Base-by-base conservation (phyloP, 164 flowering plant species). In the Macadamia tetraphylla region DNA sequence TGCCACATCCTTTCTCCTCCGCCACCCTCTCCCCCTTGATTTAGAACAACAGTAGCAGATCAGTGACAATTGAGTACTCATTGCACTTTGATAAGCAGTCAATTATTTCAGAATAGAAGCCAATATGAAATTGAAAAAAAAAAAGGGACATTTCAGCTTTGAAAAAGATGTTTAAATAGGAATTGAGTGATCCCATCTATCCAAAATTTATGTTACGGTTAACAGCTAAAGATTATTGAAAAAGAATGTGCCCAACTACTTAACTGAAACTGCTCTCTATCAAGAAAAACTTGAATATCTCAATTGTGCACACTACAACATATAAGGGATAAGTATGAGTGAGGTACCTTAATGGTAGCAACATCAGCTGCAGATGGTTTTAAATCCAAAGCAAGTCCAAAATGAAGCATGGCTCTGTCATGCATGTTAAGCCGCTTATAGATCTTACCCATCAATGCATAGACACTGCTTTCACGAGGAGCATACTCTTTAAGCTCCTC, bases 351-450 rank as follows among this genome's bases (percentile, higher is more conserved):
- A 53, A 95, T 95, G 52, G 83, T 66, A 62, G 99, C 98, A 77
- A 86, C 93, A 82, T 92, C 99, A 18, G 97, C 82, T 58, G 96
- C 90, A 63, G 98, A 82, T n/a, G 99, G 99, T 81, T 89, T 95
- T 81, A 95, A 68, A 78, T 95, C 99, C 81, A 95, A 78, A 57
- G 98, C 97, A 70, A 85, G 75, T 68, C 97, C 97, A 76, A 84
- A 92, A 80, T 92, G 89, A 78, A 95, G 90, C 90, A 95, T 91
- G 65, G 99, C 98, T 70, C 87, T 86, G 30, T 85, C 91, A 65
- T 82, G 81, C 88, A 82, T 86, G 76, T 84, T 80, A 8, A 74
- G 77, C 60, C 87, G 81, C 79, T 88, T 91, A 66, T 89, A 92
- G 12, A 95, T 87, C 77, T 74, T 84, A 70, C 99, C 99, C 97